Percentiles rank a stretch among this genome's conserved stretches.
Evolutionary conservation across 805 yeast species (phyloP).

Genomic region (Kodamaea neixiangensis): DNA sequence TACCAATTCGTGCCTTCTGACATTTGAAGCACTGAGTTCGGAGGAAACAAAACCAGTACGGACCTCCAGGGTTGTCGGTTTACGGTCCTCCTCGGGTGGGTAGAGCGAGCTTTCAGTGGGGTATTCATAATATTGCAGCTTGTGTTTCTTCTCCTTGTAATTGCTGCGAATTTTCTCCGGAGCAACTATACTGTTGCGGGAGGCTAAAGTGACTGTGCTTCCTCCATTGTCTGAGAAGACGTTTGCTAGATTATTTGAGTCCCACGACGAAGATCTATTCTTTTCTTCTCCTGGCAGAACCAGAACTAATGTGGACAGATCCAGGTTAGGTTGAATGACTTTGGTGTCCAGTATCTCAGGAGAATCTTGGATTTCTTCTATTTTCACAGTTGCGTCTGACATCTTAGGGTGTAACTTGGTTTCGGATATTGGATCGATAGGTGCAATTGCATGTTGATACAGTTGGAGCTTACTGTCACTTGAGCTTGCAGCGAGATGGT

Average conservation of each 20-base stretch:
- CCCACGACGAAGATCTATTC: not conserved
- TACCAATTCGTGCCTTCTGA: conserved; percentile 8
- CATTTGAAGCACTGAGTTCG: conserved; percentile 10
- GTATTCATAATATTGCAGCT: conserved; percentile 25
- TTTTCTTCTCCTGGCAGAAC: not conserved
- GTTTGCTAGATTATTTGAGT: not conserved
- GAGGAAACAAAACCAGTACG: not conserved
- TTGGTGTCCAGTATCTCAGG: not conserved
- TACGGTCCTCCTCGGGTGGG: not conserved
- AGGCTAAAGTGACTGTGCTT: not conserved
- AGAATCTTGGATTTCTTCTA: not conserved
- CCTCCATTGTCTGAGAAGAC: conserved; percentile 1
- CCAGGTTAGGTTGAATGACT: not conserved
- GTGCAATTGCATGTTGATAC: conserved; percentile 22
- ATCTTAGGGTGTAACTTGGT: not conserved
- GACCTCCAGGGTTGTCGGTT: not conserved
- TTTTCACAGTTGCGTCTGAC: conserved; percentile 1
- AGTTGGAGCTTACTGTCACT: conserved; percentile 13
- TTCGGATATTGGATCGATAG: conserved; percentile 22
- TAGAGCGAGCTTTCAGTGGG: conserved; percentile 21
- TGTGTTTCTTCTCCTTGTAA: conserved; percentile 13
- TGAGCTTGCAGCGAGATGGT: conserved; percentile 8
- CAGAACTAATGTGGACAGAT: not conserved
- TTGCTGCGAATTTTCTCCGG: not conserved
- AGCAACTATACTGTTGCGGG: conserved; percentile 1